phyloP scores from a whole-genome alignment of 345 rosid species.

The Turritis glabra region DNA sequence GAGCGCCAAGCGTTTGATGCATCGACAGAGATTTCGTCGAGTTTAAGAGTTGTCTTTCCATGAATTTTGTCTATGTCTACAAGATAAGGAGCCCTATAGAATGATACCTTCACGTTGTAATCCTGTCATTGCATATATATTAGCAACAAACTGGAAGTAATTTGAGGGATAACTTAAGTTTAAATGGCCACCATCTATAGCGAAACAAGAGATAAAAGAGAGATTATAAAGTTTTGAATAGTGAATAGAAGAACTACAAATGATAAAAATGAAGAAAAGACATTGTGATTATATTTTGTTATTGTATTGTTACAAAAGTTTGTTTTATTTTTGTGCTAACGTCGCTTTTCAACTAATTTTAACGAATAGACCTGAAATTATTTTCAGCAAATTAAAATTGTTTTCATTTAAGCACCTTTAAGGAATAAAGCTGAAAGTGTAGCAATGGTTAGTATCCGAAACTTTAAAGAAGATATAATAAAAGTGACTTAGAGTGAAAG shows the following conservation, averaged over 20 bases:
- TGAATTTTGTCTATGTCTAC: conserved; percentile 71
- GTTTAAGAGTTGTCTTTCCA: conserved; percentile 68
- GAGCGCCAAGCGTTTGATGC: conserved; percentile 55
- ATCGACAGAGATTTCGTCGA: conserved; percentile 68
- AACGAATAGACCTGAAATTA: background rate
- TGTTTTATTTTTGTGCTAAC: too few species aligned
- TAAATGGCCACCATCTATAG: background rate
- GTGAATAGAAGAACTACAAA: too few species aligned
- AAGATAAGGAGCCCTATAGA: conserved; percentile 77
- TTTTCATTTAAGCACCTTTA: background rate
- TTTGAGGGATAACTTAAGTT: background rate
- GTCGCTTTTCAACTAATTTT: background rate
- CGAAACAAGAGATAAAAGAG: background rate
- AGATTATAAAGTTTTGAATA: too few species aligned
- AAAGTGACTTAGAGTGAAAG: background rate
- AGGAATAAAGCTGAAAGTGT: background rate
- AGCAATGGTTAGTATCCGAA: background rate
- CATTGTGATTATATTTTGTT: too few species aligned
- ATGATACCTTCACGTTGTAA: conserved; percentile 65
- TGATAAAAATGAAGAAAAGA: too few species aligned
- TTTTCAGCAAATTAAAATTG: background rate
- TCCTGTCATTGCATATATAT: conserved; percentile 50
- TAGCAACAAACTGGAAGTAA: background rate
- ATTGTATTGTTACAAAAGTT: background rate
- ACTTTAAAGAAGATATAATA: background rate